Evolutionary conservation across 1,284 basidiomycete species (phyloP).

Genomic region (Vanrija sp.): DNA sequence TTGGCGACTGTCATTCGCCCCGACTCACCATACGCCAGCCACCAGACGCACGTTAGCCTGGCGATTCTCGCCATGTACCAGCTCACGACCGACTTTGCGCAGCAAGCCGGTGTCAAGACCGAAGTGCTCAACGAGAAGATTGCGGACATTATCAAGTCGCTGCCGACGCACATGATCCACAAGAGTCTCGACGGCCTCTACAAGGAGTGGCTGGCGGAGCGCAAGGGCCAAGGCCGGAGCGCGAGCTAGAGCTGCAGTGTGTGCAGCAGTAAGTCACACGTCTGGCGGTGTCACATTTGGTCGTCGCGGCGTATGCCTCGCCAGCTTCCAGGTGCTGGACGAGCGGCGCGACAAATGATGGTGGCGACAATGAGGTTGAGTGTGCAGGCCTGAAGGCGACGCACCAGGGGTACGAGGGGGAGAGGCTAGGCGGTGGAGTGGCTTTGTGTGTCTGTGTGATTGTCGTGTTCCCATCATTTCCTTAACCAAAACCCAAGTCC

Average conservation of each 20-base stretch:
- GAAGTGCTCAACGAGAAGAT: constrained; percentile 70
- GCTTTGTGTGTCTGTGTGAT: too few relatives aligned
- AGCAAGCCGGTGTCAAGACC: constrained; percentile 64
- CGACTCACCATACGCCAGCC: constrained; percentile 70
- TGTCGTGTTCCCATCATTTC: too few relatives aligned
- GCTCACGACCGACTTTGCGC: constrained; percentile 73
- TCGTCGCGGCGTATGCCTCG: too few relatives aligned
- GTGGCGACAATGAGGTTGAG: too few relatives aligned
- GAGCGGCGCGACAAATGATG: too few relatives aligned
- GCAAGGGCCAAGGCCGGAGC: neutral
- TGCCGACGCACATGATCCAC: constrained; percentile 78
- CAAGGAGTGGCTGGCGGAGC: constrained; percentile 62
- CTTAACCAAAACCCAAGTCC: too few relatives aligned
- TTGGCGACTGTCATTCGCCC: constrained; percentile 61
- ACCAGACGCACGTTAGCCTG: constrained; percentile 88
- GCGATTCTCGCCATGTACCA: constrained; percentile 86
- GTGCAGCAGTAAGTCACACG: neutral
- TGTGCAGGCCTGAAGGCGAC: too few relatives aligned
- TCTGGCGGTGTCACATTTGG: neutral
- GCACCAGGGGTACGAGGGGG: too few relatives aligned
- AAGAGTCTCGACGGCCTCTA: constrained; percentile 88
- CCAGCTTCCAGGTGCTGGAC: too few relatives aligned
- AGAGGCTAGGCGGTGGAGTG: too few relatives aligned
- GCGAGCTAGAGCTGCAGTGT: neutral
- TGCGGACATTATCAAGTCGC: constrained; percentile 78